Percentiles rank a stretch among this genome's conserved stretches.
These are phyloP conservation scores for Lyophyllum semitale DNA, from an alignment of 768 basidiomycete species.

Conservation along the genomic window DNA sequence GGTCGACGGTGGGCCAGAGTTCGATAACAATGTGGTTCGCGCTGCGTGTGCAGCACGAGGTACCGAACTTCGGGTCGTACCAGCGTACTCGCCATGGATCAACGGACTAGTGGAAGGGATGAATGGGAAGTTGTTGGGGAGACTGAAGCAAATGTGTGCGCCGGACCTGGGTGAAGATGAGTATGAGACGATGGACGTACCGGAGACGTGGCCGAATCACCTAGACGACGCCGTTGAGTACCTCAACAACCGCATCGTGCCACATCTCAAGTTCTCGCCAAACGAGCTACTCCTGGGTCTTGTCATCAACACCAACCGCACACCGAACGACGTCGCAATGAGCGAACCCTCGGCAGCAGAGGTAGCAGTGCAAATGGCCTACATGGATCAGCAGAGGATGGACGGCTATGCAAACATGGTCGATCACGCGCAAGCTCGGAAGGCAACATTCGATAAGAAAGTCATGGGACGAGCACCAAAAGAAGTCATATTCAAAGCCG, in stretches of 20 bases:
- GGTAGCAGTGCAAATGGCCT: neutral
- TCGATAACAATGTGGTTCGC: too few relatives aligned
- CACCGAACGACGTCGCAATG: neutral
- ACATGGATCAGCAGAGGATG: neutral
- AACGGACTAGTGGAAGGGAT: too few relatives aligned
- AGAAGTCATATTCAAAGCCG: slow-evolving; percentile 5
- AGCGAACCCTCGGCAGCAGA: neutral
- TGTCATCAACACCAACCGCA: too few relatives aligned
- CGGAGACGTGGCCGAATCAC: neutral
- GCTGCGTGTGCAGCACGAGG: too few relatives aligned
- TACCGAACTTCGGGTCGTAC: too few relatives aligned
- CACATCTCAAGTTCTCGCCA: too few relatives aligned
- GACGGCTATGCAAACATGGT: neutral
- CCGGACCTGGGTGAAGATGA: neutral
- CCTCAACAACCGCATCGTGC: neutral
- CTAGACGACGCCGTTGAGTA: neutral
- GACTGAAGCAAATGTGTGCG: neutral
- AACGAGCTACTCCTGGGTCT: too few relatives aligned
- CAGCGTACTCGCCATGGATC: too few relatives aligned
- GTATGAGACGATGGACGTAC: slow-evolving; percentile 2
- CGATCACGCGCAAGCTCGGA: neutral
- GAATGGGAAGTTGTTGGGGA: too few relatives aligned
- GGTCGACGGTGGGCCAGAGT: too few relatives aligned
- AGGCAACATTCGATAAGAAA: neutral
- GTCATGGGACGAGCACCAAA: neutral